Evolutionary conservation across 2,329 filamentous ascomycete species (phyloP), one percentile per base, ranked within the genome.

Genomic region (Aspergillus intermedius): DNA sequence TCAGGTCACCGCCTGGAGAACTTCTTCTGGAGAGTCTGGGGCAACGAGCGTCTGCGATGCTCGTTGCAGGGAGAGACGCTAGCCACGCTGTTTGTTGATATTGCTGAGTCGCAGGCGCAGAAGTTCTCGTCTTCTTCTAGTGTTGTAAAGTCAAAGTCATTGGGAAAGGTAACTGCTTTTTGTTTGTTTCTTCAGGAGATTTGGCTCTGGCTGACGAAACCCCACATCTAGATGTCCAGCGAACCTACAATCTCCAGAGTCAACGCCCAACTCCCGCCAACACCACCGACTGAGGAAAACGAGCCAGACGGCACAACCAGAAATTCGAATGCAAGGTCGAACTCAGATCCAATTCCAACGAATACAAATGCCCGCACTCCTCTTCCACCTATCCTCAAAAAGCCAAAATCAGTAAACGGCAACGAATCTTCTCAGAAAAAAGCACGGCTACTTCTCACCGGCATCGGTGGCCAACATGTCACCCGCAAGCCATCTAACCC

Each of bases 11-110:
- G 76, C 49, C 61, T 77, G n/a, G 73, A 77, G 49, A 76, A 77
- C 57, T 65, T 78, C 25, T 78, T 78, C 57, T 78, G 76, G 76
- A 64, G 76, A 46, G 72, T 78, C 52, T 77, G 73, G 74, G 65
- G 73, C 44, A 74, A 65, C 46, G 57, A 65, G 5, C 57, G 56
- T 6, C 63, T 75, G 12, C 60, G 62, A 15, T 53, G 59, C 12
- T 63, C 59, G 5, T 64, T 77, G 7, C 66, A 62, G 42, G 66
- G 71, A 17, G 61, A 63, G 9, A 68, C 60, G 8, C 57, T 78
- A 47, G 71, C 71, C 8, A 57, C 46, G 4, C 59, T 77, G 41
- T 77, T 77, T 42, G 60, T 69, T 42, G 62, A 66, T 44, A 74
- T 78, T 46, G 66, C 69, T 39, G 63, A 70, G 45, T 62, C 65